Evolutionary conservation across 2,329 filamentous ascomycete genomes (phyloP).

Genomic region (Xylariaceae sp.): DNA sequence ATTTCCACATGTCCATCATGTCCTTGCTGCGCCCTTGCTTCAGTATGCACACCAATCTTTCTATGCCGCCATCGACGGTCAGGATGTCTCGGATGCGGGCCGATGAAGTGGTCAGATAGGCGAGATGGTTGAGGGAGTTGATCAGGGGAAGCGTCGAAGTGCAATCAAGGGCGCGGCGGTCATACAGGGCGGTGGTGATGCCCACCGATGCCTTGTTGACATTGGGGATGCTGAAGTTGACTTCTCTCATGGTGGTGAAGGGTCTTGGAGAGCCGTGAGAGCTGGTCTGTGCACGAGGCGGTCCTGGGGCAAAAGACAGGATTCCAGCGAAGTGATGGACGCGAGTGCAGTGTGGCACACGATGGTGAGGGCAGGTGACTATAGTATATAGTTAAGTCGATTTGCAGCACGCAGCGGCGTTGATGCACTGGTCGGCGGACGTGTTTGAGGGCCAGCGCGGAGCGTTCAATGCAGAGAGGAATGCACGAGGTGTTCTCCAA

Average conservation of each 20-base stretch:
- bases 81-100: conserved; percentile 96
- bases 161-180: conserved; percentile 94
- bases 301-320: conserved; percentile 15
- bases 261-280: conserved; percentile 11
- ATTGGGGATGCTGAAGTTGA: conserved; percentile 99
- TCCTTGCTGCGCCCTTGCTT: conserved; percentile 96
- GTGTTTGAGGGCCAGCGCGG: conserved; percentile 16
- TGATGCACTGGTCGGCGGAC: conserved; percentile 21
- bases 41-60: conserved; percentile 92
- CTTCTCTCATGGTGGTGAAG: conserved; percentile 82
- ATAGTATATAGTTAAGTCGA: conserved; percentile 27
- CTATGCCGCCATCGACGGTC: conserved; percentile 97
- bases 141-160: conserved; percentile 96
- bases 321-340: conserved; percentile 8
- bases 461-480: conserved; percentile 18
- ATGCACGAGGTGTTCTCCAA: conserved; percentile 19
- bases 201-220: conserved; percentile 99
- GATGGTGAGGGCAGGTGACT: conserved; percentile 18
- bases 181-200: conserved; percentile 97
- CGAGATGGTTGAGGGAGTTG: conserved; percentile 97
- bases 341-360: not conserved
- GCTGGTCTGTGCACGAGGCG: conserved; percentile 27
- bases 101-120: conserved; percentile 96
- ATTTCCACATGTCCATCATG: conserved; percentile 99
- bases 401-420: conserved; percentile 21